phyloP scores from a whole-genome alignment of 257 asterid species.

The Solanum sejunctum region DNA sequence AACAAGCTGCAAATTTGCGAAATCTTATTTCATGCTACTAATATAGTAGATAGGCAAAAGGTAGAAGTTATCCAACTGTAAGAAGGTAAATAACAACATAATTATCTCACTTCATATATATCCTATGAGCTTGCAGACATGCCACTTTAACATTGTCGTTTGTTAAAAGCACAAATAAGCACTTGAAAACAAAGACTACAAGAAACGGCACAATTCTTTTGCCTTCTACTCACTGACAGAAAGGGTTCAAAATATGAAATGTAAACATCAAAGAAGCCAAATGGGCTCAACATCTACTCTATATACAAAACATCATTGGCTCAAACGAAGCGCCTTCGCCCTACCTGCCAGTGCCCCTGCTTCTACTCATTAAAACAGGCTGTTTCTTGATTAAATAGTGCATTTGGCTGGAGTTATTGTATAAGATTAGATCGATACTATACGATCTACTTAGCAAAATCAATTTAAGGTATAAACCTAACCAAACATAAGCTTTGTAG shows the following conservation, averaged over 20 bases:
- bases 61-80: not conserved
- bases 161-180: not conserved
- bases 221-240: not conserved
- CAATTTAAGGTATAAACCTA: not conserved
- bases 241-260: not conserved
- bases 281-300: not conserved
- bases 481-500: not conserved
- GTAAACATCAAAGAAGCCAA: not conserved
- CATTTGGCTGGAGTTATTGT: not conserved
- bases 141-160: not conserved
- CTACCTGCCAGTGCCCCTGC: not conserved
- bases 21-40: not conserved
- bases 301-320: not conserved
- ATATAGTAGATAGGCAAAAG: not conserved
- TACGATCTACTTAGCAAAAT: not conserved
- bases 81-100: not conserved
- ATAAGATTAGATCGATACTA: not conserved
- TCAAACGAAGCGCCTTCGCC: not conserved
- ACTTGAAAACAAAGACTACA: not conserved
- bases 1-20: conserved; percentile 38
- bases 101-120: not conserved
- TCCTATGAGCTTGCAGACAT: not conserved
- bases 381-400: not conserved
- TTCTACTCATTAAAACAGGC: not conserved
- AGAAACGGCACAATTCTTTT: not conserved